phyloP scores from a whole-genome alignment of 1,284 basidiomycete genomes.

The Moesziomyces sp. region DNA sequence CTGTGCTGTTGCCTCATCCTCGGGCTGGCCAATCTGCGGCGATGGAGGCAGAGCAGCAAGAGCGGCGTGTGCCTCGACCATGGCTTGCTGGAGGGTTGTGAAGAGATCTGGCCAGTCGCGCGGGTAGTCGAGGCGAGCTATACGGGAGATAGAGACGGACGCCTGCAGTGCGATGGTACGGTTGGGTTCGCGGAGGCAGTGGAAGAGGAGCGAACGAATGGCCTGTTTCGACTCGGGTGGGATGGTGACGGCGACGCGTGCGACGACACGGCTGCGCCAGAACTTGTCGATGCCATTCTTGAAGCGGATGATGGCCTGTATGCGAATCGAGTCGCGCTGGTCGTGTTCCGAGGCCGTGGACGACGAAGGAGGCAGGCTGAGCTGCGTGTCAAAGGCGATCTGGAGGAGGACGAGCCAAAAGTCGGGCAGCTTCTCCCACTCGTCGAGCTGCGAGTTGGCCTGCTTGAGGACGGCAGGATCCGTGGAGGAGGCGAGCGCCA shows the following conservation, averaged over 20 bases:
- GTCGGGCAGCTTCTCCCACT: slow-evolving; percentile 54
- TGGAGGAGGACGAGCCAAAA: slow-evolving; percentile 59
- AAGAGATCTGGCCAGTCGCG: slow-evolving; percentile 63
- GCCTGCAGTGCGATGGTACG: slow-evolving; percentile 61
- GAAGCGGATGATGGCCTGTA: slow-evolving; percentile 65
- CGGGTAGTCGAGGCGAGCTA: slow-evolving; percentile 64
- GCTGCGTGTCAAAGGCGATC: slow-evolving; percentile 52
- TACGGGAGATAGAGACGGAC: slow-evolving; percentile 57
- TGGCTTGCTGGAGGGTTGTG: slow-evolving; percentile 50
- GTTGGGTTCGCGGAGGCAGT: slow-evolving; percentile 59
- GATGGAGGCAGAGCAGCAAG: slow-evolving; percentile 30
- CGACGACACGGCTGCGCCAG: slow-evolving; percentile 62
- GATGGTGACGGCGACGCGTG: slow-evolving; percentile 55
- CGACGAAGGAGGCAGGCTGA: slow-evolving; percentile 11
- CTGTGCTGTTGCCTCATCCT: slow-evolving; percentile 16
- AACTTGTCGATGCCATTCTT: slow-evolving; percentile 66
- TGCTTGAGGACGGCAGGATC: slow-evolving; percentile 29
- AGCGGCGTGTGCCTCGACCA: slow-evolving; percentile 51
- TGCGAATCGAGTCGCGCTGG: slow-evolving; percentile 42
- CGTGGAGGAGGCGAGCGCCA: slow-evolving; percentile 39
- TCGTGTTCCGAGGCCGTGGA: slow-evolving; percentile 14
- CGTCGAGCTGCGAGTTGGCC: slow-evolving; percentile 49
- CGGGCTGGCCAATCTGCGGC: slow-evolving; percentile 31
- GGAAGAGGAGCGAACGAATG: slow-evolving; percentile 52
- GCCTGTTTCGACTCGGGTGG: slow-evolving; percentile 52